Percentiles rank a stretch among this genome's conserved stretches.
Conservation (phyloP, 2,329 filamentous ascomycete genomes). For the Pseudomassariella vexata region DNA sequence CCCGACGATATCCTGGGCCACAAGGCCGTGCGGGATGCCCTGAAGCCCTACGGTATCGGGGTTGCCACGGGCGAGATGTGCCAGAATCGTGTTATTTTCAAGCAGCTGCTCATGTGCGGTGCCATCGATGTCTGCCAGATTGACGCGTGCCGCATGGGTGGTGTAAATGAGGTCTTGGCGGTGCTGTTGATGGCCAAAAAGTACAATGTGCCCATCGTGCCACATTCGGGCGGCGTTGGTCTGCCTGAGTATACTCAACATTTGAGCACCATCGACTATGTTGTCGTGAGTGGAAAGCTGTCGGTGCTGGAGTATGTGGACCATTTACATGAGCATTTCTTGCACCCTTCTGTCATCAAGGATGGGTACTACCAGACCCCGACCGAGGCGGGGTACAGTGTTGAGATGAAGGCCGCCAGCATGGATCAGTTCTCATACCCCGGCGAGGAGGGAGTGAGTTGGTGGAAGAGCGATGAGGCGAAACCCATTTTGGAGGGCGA, state of each 20-base stretch:
- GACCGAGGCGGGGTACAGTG: constrained; percentile 76
- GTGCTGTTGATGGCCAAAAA: constrained; percentile 81
- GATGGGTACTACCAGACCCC: constrained; percentile 88
- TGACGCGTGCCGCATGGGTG: constrained; percentile 83
- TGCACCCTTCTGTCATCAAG: constrained; percentile 72
- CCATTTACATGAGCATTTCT: constrained; percentile 89
- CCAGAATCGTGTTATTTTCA: constrained; percentile 91
- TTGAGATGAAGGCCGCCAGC: constrained; percentile 87
- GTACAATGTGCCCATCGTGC: constrained; percentile 74
- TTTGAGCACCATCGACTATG: constrained; percentile 87
- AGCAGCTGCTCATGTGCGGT: constrained; percentile 75
- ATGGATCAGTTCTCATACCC: constrained; percentile 78
- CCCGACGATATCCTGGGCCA: constrained; percentile 88
- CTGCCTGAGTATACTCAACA: constrained; percentile 93
- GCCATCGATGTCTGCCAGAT: constrained; percentile 87
- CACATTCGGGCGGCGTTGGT: constrained; percentile 84
- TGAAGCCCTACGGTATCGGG: constrained; percentile 68
- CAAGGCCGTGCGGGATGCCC: constrained; percentile 75
- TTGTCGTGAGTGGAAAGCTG: constrained; percentile 75
- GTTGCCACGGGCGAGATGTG: constrained; percentile 94
- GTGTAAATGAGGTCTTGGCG: constrained; percentile 88
- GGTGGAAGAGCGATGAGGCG: constrained; percentile 82
- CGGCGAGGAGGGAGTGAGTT: constrained; percentile 70
- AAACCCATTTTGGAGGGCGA: constrained; percentile 62
- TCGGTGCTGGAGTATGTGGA: constrained; percentile 88